These are phyloP conservation scores for Clarireedia homoeocarpa DNA, from an alignment of 2,329 filamentous ascomycete genomes.

Conservation along the genomic window DNA sequence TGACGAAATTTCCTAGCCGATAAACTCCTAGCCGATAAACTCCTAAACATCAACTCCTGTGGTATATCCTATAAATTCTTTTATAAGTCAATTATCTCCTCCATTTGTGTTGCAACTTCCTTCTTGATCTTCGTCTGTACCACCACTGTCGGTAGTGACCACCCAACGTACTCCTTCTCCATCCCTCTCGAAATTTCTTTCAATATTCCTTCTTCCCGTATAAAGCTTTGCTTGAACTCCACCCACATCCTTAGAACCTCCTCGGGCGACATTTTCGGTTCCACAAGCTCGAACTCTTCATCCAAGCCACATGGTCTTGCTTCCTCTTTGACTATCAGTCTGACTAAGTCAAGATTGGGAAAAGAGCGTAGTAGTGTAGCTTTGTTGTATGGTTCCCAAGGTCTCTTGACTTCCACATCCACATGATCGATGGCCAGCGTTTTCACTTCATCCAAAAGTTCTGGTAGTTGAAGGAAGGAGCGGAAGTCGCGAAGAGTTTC, in stretches of 20 bases:
- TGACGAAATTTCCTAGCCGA: too few relatives aligned
- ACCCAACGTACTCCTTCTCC: constrained; percentile 18
- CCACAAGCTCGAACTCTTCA: constrained; percentile 17
- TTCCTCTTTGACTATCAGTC: constrained; percentile 17
- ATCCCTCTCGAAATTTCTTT: constrained; percentile 19
- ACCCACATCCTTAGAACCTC: constrained; percentile 21
- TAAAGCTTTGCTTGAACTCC: constrained; percentile 22
- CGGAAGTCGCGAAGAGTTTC: constrained; percentile 35
- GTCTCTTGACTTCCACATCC: constrained; percentile 35
- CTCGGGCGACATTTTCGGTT: constrained; percentile 17
- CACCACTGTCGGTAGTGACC: constrained; percentile 20
- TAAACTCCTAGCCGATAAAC: too few relatives aligned
- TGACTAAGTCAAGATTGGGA: constrained; percentile 24
- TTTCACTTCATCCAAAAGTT: constrained; percentile 30
- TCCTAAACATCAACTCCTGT: too few relatives aligned
- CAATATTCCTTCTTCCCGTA: constrained; percentile 21
- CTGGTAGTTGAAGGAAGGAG: constrained; percentile 26
- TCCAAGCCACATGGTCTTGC: not conserved
- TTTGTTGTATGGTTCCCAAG: constrained; percentile 46
- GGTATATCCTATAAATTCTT: not conserved
- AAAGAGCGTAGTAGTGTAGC: constrained; percentile 38
- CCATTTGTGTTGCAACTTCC: not conserved
- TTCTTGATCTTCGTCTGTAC: constrained; percentile 14
- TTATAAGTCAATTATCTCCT: not conserved
- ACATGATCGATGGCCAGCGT: constrained; percentile 41